Percentiles rank a stretch among this genome's conserved stretches.
phyloP scores from a whole-genome alignment of 768 basidiomycete species.

The Termitomyces sp. region DNA sequence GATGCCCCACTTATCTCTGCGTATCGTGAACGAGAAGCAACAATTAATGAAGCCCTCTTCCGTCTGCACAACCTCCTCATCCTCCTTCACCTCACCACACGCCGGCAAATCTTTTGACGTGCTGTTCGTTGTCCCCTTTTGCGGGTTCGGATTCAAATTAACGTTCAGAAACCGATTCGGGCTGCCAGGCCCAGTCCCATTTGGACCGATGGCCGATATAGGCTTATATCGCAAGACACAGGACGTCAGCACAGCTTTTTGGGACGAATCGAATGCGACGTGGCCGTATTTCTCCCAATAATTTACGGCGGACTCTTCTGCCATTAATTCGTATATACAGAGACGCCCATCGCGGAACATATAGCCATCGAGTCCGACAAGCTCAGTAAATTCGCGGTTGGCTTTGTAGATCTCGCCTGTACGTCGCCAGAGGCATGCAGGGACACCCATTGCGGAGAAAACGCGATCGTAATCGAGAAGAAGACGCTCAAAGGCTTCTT shows the following conservation, averaged over 20 bases:
- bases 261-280: conserved; percentile 86
- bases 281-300: conserved; percentile 99
- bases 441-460: conserved; percentile 93
- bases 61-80: conserved; percentile 22
- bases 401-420: conserved; percentile 99
- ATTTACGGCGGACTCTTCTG: conserved; percentile 93
- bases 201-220: conserved; percentile 12
- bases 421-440: conserved; percentile 92
- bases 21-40: conserved; percentile 88
- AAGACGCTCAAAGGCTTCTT: conserved; percentile 94
- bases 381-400: conserved; percentile 90
- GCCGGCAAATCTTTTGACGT: neutral
- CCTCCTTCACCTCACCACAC: conserved; percentile 18
- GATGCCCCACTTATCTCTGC: conserved; percentile 80
- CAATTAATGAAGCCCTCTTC: conserved; percentile 81
- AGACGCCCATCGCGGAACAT: conserved; percentile 91
- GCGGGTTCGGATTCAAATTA: conserved; percentile 6
- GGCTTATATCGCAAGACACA: conserved; percentile 85
- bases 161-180: neutral
- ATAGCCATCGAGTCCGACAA: conserved; percentile 81
- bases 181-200: neutral
- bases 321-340: conserved; percentile 98
- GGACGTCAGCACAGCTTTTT: conserved; percentile 90
- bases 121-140: conserved; percentile 1
- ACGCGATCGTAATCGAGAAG: conserved; percentile 94